Percentiles rank a stretch among this genome's conserved stretches.
Evolutionary conservation across 257 asterid genomes (phyloP).

Genomic region (Penstemon barbatus): DNA sequence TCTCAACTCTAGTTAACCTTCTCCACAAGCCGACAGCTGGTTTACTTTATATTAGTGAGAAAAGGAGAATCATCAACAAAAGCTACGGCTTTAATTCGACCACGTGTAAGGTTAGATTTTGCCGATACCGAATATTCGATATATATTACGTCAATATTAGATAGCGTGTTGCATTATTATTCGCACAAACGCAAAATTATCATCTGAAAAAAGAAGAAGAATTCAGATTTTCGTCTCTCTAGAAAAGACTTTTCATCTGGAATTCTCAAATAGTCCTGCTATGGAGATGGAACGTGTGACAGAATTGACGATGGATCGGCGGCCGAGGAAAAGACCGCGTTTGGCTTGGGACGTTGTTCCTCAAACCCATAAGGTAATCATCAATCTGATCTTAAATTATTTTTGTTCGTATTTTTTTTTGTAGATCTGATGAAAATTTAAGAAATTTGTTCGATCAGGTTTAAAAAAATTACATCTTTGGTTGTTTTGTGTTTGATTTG

Average conservation of each 20-base stretch:
- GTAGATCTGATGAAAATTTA: slow-evolving; percentile 53
- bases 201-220: background rate
- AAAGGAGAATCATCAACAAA: slow-evolving; percentile 33
- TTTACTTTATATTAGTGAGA: too few relatives aligned
- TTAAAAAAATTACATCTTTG: slow-evolving; percentile 16
- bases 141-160: slow-evolving; percentile 40
- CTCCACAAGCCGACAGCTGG: too few relatives aligned
- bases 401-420: slow-evolving; percentile 18
- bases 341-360: slow-evolving; percentile 94
- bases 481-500: slow-evolving; percentile 9
- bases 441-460: slow-evolving; percentile 37
- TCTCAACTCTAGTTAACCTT: too few relatives aligned
- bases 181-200: slow-evolving; percentile 9
- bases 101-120: slow-evolving; percentile 56
- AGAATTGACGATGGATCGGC: slow-evolving; percentile 75
- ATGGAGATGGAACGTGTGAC: slow-evolving; percentile 98
- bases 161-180: slow-evolving; percentile 9
- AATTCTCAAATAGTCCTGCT: slow-evolving; percentile 24
- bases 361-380: slow-evolving; percentile 63
- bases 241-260: slow-evolving; percentile 21
- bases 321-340: slow-evolving; percentile 82
- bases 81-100: slow-evolving; percentile 16
- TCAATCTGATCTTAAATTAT: background rate
- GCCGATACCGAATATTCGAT: slow-evolving; percentile 26
- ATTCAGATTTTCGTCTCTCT: slow-evolving; percentile 25